Conservation (phyloP, 495 filamentous ascomycete species). For the Bombardia bombarda region DNA sequence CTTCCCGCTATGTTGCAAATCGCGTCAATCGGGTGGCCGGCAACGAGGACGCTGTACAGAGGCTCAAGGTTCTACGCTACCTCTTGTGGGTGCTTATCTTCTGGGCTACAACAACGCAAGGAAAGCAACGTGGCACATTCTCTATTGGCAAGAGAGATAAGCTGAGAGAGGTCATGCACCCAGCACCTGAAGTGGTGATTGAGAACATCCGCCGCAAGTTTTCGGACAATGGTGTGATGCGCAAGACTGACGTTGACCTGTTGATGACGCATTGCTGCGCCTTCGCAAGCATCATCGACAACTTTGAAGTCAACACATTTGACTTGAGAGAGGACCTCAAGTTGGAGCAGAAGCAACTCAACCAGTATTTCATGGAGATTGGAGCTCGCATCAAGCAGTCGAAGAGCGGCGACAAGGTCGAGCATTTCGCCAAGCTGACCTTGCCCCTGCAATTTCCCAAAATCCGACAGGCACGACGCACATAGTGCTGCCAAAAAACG, state of each 20-base stretch:
- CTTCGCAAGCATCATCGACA: conserved; percentile 61
- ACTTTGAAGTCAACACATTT: conserved; percentile 67
- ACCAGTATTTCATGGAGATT: conserved; percentile 71
- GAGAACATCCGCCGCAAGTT: conserved; percentile 64
- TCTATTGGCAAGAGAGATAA: conserved; percentile 40
- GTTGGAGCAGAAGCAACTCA: conserved; percentile 58
- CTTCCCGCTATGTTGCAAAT: conserved; percentile 57
- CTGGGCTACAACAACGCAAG: conserved; percentile 27
- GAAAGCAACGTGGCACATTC: conserved; percentile 33
- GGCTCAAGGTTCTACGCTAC: conserved; percentile 59
- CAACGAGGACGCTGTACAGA: conserved; percentile 46
- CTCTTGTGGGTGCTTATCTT: conserved; percentile 60
- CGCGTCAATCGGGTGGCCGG: conserved; percentile 51
- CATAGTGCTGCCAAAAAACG: neutral
- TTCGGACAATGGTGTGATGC: conserved; percentile 50
- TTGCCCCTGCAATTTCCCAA: conserved; percentile 81
- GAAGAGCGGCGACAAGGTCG: conserved; percentile 41
- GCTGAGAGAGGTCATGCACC: conserved; percentile 34
- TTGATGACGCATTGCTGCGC: conserved; percentile 63
- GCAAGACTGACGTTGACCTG: conserved; percentile 54
- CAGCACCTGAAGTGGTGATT: conserved; percentile 54
- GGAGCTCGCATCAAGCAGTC: conserved; percentile 55
- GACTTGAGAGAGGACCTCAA: conserved; percentile 73
- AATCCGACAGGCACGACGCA: conserved; percentile 20
- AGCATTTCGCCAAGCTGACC: conserved; percentile 59